Percentiles rank a stretch among this genome's conserved stretches.
These are phyloP conservation scores for Fusarium sacchari DNA, from an alignment of 2,329 filamentous ascomycete species.

Conservation along the genomic window DNA sequence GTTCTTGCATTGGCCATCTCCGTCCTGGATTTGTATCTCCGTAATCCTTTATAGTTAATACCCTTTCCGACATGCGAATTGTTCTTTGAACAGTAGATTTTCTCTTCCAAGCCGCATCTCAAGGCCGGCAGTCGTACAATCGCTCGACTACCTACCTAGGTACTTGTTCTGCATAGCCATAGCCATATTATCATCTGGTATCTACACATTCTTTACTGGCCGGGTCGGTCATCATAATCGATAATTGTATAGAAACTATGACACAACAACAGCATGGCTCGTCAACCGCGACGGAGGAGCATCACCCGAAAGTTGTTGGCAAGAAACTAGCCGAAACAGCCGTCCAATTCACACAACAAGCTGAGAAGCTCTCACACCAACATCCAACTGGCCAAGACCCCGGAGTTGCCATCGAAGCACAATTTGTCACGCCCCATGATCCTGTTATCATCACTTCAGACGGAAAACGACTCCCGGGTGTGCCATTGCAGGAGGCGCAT, in stretches of 20 bases:
- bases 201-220: background rate
- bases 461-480: slow-evolving; percentile 72
- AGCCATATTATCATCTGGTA: background rate
- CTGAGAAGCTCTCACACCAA: slow-evolving; percentile 64
- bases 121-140: background rate
- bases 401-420: slow-evolving; percentile 68
- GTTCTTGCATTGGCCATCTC: slow-evolving; percentile 5
- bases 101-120: background rate
- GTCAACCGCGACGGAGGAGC: slow-evolving; percentile 9
- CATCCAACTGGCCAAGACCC: slow-evolving; percentile 43
- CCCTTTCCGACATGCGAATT: slow-evolving; percentile 20
- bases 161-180: background rate
- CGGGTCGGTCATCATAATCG: background rate
- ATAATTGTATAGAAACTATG: slow-evolving; percentile 13
- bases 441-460: slow-evolving; percentile 75
- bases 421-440: slow-evolving; percentile 75
- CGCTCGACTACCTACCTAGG: background rate
- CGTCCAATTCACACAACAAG: slow-evolving; percentile 69
- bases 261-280: slow-evolving; percentile 16
- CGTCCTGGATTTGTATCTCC: background rate
- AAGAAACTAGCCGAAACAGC: slow-evolving; percentile 53
- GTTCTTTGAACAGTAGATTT: slow-evolving; percentile 9
- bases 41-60: background rate
- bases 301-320: slow-evolving; percentile 29
- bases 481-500: slow-evolving; percentile 75